Evolutionary conservation across 306 rosid genomes (phyloP).

Genomic region (Cucumis sativus): DNA sequence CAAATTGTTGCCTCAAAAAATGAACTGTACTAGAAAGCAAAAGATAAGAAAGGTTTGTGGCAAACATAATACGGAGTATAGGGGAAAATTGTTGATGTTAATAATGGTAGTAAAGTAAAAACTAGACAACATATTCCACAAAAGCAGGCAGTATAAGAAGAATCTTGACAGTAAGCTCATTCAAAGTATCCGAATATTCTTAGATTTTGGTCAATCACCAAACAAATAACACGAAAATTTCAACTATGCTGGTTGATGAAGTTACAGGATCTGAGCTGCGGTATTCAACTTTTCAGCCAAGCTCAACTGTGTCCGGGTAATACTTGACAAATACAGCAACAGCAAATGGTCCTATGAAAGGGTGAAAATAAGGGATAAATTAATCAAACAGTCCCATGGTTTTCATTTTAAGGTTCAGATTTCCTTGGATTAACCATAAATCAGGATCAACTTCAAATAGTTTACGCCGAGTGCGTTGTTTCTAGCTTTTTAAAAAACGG

Average conservation of each 20-base stretch:
- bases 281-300: slow-evolving; percentile 90
- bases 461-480: not conserved
- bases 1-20: not conserved
- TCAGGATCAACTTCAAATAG: not conserved
- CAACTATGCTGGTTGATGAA: not conserved
- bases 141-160: not conserved
- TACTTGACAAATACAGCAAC: slow-evolving; percentile 70
- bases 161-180: not conserved
- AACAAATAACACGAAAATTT: not conserved
- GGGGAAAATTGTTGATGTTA: not conserved
- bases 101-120: not conserved
- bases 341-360: slow-evolving; percentile 63
- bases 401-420: not conserved
- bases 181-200: not conserved
- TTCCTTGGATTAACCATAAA: not conserved
- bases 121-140: slow-evolving; percentile 3
- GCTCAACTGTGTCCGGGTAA: slow-evolving; percentile 77
- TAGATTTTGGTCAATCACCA: slow-evolving; percentile 3
- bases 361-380: not conserved
- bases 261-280: slow-evolving; percentile 83
- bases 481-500: not conserved
- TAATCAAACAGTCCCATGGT: not conserved
- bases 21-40: not conserved
- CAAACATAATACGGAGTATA: not conserved
- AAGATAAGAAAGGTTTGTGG: not conserved